Evolutionary conservation across 768 basidiomycete genomes (phyloP).

Genomic region (Boletus insuetus): DNA sequence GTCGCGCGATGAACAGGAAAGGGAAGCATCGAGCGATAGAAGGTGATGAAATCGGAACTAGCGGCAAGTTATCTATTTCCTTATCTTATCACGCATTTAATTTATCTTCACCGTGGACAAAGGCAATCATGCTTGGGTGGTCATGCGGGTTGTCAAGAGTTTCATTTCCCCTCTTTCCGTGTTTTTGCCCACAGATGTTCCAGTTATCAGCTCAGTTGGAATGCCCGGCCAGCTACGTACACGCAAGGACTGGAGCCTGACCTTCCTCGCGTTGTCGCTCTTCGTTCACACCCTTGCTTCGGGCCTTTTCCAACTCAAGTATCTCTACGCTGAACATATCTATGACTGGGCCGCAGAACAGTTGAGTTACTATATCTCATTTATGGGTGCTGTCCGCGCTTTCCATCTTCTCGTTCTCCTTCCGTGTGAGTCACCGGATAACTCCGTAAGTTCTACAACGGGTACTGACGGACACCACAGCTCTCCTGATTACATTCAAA

Average conservation of each 20-base stretch:
- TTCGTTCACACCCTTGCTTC: slow-evolving; percentile 65
- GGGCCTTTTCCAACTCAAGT: slow-evolving; percentile 75
- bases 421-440: slow-evolving; percentile 48
- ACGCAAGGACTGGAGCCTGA: slow-evolving; percentile 70
- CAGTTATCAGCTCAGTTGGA: slow-evolving; percentile 39
- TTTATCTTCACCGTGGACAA: not conserved
- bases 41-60: not conserved
- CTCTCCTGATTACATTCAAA: slow-evolving; percentile 62
- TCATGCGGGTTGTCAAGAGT: slow-evolving; percentile 34
- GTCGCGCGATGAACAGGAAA: slow-evolving; percentile 26
- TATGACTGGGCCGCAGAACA: slow-evolving; percentile 67
- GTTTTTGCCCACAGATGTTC: slow-evolving; percentile 58
- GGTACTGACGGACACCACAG: slow-evolving; percentile 35
- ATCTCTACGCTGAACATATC: slow-evolving; percentile 72
- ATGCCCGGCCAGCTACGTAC: slow-evolving; percentile 64
- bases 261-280: slow-evolving; percentile 59
- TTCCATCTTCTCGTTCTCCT: slow-evolving; percentile 64
- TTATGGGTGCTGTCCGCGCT: slow-evolving; percentile 62
- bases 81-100: not conserved
- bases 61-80: slow-evolving; percentile 9
- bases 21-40: slow-evolving; percentile 30
- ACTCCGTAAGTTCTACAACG: slow-evolving; percentile 32
- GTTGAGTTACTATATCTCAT: slow-evolving; percentile 75
- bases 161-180: slow-evolving; percentile 66
- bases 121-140: slow-evolving; percentile 7